These are phyloP conservation scores for Madurella fahalii DNA, from an alignment of 2,329 filamentous ascomycete genomes.

Conservation along the genomic window DNA sequence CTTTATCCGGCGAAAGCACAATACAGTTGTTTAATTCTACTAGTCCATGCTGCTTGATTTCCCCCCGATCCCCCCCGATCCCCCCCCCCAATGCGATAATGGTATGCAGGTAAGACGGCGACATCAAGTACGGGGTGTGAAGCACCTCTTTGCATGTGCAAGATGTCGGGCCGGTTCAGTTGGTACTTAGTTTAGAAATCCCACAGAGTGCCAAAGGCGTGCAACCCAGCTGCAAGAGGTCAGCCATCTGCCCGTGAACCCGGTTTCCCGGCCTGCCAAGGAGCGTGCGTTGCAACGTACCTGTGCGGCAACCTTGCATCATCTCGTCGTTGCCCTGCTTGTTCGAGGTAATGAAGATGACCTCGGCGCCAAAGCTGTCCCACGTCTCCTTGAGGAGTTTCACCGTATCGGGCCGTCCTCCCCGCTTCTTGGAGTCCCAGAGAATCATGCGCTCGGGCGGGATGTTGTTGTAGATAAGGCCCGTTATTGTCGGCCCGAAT, in stretches of 20 bases:
- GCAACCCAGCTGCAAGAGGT: constrained; percentile 31
- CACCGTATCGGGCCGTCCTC: constrained; percentile 37
- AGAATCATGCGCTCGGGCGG: constrained; percentile 40
- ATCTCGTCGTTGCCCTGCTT: constrained; percentile 40
- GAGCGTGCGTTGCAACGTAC: constrained; percentile 25
- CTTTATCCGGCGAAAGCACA: too few relatives aligned
- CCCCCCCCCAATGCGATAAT: too few relatives aligned
- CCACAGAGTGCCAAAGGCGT: constrained; percentile 39
- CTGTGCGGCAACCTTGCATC: constrained; percentile 38
- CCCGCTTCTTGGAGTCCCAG: constrained; percentile 40
- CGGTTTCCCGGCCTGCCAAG: background rate
- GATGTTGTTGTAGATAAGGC: constrained; percentile 37
- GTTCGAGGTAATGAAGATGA: constrained; percentile 42
- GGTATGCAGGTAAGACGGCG: too few relatives aligned
- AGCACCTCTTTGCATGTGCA: background rate
- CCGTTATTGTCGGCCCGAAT: constrained; percentile 38
- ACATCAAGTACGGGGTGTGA: too few relatives aligned
- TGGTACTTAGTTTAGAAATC: constrained; percentile 31
- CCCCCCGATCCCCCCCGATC: too few relatives aligned
- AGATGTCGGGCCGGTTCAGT: constrained; percentile 10
- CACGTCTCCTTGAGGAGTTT: constrained; percentile 38
- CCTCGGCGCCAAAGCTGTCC: constrained; percentile 38
- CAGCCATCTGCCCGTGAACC: background rate
- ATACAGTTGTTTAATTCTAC: too few relatives aligned
- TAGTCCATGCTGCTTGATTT: too few relatives aligned